Conservation (phyloP, 768 basidiomycete genomes). For the Nidularia sp. region DNA sequence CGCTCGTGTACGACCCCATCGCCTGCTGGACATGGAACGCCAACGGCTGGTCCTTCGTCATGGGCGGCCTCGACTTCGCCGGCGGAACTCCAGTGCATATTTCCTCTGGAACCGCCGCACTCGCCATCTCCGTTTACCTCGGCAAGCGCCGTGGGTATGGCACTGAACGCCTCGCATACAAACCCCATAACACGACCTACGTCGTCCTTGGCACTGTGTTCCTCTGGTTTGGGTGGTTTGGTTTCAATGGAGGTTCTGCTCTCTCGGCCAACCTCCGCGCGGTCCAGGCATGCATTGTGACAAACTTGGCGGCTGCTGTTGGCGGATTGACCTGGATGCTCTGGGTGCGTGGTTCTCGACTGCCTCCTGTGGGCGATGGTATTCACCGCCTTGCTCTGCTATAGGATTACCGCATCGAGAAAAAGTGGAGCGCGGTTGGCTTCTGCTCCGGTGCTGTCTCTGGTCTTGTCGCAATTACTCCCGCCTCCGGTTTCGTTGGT, state of each 20-base stretch:
- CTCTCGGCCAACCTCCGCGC: constrained; percentile 87
- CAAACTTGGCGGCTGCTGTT: constrained; percentile 88
- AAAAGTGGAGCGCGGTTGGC: constrained; percentile 90
- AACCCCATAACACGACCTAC: constrained; percentile 89
- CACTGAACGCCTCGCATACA: constrained; percentile 87
- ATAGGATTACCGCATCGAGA: constrained; percentile 86
- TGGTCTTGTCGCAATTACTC: constrained; percentile 87
- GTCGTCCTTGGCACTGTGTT: constrained; percentile 91
- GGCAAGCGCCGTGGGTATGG: constrained; percentile 91
- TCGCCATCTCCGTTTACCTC: constrained; percentile 88
- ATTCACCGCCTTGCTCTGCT: too few species aligned
- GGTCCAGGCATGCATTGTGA: constrained; percentile 85
- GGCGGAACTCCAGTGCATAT: constrained; percentile 98
- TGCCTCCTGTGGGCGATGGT: too few species aligned
- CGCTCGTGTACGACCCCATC: constrained; percentile 88
- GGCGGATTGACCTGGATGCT: constrained; percentile 92
- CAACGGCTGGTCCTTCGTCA: constrained; percentile 67
- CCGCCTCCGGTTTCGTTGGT: constrained; percentile 80
- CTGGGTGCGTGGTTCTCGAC: constrained; percentile 13
- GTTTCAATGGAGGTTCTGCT: constrained; percentile 92
- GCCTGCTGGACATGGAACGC: constrained; percentile 97
- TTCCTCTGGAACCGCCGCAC: constrained; percentile 85
- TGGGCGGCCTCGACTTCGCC: constrained; percentile 89
- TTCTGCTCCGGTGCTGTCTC: constrained; percentile 95
- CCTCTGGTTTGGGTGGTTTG: constrained; percentile 97